Evolutionary conservation across 768 basidiomycete genomes (phyloP).

Genomic region (Dictyophora rubrovolvata): DNA sequence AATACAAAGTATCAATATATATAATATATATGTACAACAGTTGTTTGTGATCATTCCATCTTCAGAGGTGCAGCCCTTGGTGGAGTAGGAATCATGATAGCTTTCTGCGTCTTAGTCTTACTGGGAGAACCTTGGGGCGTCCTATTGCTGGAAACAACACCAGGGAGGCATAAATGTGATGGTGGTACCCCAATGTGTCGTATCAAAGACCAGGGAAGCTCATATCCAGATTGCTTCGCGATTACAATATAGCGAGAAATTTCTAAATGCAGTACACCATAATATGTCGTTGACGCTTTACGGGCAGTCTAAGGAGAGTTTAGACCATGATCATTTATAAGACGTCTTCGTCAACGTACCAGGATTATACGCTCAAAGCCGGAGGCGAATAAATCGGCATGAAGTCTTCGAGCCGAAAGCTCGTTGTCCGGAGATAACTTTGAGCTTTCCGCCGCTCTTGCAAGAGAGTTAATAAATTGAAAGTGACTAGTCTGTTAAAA

Average conservation of each 20-base stretch:
- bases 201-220: conserved; percentile 73
- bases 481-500: conserved; percentile 71
- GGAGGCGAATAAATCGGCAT: conserved; percentile 78
- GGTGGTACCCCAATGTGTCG: conserved; percentile 77
- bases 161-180: conserved; percentile 38
- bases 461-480: conserved; percentile 74
- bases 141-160: conserved; percentile 13
- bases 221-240: conserved; percentile 54
- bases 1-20: too few relatives aligned
- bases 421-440: conserved; percentile 59
- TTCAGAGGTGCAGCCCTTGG: conserved; percentile 35
- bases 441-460: conserved; percentile 52
- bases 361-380: conserved; percentile 86
- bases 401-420: conserved; percentile 73
- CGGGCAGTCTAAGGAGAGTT: conserved; percentile 61
- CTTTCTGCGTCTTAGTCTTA: conserved; percentile 14
- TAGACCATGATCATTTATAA: neutral
- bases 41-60: neutral
- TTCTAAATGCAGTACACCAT: conserved; percentile 90
- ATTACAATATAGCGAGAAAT: conserved; percentile 76
- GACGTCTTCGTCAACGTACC: conserved; percentile 34
- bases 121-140: conserved; percentile 18
- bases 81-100: conserved; percentile 33
- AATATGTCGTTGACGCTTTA: conserved; percentile 91
- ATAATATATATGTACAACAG: too few relatives aligned